Base-by-base conservation (phyloP, 352 stramenopile species). In the Pythium guiyangense region DNA sequence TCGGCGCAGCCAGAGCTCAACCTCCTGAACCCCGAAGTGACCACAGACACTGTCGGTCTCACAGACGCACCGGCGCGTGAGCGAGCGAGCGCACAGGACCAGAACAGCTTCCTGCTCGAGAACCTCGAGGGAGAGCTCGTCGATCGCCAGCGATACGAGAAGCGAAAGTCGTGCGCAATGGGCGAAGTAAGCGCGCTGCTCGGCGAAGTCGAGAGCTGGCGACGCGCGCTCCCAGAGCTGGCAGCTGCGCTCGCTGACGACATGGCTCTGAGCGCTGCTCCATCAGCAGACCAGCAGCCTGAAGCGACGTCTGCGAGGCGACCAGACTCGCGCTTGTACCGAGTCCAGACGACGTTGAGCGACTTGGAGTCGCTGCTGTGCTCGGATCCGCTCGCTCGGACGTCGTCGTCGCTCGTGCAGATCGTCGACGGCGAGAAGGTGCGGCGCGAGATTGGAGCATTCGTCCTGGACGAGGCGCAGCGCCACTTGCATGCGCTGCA, bases 391-490 rank as follows among this genome's bases (percentile, higher is more conserved):
- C 46, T 61, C 39, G 67, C 70, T 34, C 69, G 71, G 69, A 85
- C 78, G 10, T 79, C 60, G 6, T 84, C 74, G 2, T 85, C 76
- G 1, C 27, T 86, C n/a, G 53, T 80, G 3, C 70, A 84, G 10
- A 34, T 79, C n/a, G 57, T 54, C 1, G 73, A 85, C 31, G 56
- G 68, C 3, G 76, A 86, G 48, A 79, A 73, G 49, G 72, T 72
- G n/a, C 53, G 78, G 46, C 78, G 78, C 8, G 78, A 85, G 63
- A 66, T 85, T 5, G 76, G 67, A 11, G 62, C 62, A 35, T 79
- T 84, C 15, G 69, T 86, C 4, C 46, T 84, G 3, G 71, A 84
- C 22, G 57, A 68, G 22, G 69, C 73, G 1, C 64, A 77, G 39
- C 63, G 70, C 2, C 72, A 73, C 17, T 69, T 82, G 45, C 60